Conservation (phyloP, 2,329 filamentous ascomycete species). For the Penicillium sp. region DNA sequence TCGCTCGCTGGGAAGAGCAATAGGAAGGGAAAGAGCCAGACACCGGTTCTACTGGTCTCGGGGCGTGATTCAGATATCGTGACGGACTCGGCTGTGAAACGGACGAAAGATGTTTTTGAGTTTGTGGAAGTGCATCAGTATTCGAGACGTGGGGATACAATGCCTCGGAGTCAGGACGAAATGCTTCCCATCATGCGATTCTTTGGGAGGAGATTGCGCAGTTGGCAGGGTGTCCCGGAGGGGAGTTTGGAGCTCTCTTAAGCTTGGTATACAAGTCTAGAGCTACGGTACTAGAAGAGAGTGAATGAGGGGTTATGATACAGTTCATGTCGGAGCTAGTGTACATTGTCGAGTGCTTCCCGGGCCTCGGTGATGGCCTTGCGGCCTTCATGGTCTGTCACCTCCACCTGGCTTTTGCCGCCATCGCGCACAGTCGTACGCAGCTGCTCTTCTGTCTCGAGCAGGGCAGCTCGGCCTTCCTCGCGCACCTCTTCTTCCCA, state of each 20-base stretch:
- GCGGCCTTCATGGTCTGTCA: conserved; percentile 48
- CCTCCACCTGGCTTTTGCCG: conserved; percentile 42
- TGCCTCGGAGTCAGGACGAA: conserved; percentile 84
- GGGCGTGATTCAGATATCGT: conserved; percentile 55
- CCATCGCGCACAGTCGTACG: conserved; percentile 52
- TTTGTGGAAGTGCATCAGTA: conserved; percentile 72
- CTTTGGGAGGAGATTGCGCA: conserved; percentile 51
- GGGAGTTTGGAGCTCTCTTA: conserved; percentile 49
- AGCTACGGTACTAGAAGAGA: not conserved
- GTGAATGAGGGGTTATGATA: conserved; percentile 15
- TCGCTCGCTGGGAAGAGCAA: conserved; percentile 37
- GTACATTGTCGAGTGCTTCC: conserved; percentile 47
- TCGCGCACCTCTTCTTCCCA: conserved; percentile 62
- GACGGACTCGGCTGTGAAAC: conserved; percentile 66
- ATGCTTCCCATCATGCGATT: conserved; percentile 90
- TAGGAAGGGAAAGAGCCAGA: conserved; percentile 39
- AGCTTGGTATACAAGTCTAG: not conserved
- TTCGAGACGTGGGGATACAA: conserved; percentile 72
- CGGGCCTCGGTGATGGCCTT: conserved; percentile 53
- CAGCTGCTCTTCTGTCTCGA: conserved; percentile 57
- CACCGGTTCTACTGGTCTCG: conserved; percentile 49
- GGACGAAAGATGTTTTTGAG: conserved; percentile 68
- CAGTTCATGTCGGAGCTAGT: conserved; percentile 12
- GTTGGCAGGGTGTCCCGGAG: conserved; percentile 51
- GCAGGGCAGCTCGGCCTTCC: conserved; percentile 61